Percentiles rank a stretch among this genome's conserved stretches.
These are phyloP conservation scores for Cephaloascus fragrans DNA, from an alignment of 805 yeast genomes.

Conservation along the genomic window DNA sequence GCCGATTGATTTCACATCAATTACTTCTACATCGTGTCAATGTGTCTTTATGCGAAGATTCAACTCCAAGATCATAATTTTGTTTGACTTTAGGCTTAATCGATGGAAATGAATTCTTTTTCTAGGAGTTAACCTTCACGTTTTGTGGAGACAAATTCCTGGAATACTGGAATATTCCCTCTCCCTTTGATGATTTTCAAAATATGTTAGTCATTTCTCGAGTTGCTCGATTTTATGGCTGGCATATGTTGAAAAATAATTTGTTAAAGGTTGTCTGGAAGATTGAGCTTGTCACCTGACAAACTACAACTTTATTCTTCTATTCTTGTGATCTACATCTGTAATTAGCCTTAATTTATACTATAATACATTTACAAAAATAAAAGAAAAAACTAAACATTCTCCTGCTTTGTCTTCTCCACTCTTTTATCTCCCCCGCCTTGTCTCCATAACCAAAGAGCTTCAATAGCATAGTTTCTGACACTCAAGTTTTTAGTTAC, in stretches of 20 bases:
- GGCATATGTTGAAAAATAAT: too few relatives aligned
- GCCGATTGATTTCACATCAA: slow-evolving; percentile 21
- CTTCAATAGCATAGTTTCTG: slow-evolving; percentile 77
- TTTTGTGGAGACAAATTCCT: neutral
- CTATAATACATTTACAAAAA: neutral
- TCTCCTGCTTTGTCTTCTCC: slow-evolving; percentile 18
- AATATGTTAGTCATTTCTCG: neutral
- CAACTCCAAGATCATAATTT: slow-evolving; percentile 4
- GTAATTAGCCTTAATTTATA: neutral
- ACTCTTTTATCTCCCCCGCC: slow-evolving; percentile 30
- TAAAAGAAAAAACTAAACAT: too few relatives aligned
- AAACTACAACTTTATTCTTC: slow-evolving; percentile 3
- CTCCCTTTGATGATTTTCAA: neutral
- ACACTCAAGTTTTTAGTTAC: slow-evolving; percentile 62
- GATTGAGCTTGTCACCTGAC: too few relatives aligned
- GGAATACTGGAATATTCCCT: neutral
- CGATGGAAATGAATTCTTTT: too few relatives aligned
- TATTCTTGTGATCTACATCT: neutral
- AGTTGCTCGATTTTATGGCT: too few relatives aligned
- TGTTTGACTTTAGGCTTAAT: too few relatives aligned
- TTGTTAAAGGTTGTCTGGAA: too few relatives aligned
- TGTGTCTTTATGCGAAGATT: slow-evolving; percentile 38
- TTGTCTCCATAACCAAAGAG: slow-evolving; percentile 79
- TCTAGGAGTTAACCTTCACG: neutral
- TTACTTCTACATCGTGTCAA: slow-evolving; percentile 30